These are phyloP conservation scores for Coprinellus aureogranulatus DNA, from an alignment of 768 basidiomycete genomes.

Conservation along the genomic window DNA sequence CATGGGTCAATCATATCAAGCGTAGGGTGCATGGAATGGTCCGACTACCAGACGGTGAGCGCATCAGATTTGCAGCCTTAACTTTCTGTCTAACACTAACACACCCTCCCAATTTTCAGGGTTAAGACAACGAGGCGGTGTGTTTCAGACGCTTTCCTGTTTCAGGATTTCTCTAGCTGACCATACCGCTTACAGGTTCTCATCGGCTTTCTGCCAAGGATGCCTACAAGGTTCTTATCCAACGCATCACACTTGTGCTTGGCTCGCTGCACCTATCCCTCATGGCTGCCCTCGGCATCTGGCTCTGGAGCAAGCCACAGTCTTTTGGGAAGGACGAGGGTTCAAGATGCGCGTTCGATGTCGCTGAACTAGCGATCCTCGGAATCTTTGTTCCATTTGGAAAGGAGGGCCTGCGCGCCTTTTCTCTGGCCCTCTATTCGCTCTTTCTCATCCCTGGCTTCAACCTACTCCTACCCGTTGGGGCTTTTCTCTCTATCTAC, in stretches of 20 bases:
- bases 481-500: conserved; percentile 13
- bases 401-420: conserved; percentile 4
- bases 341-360: background rate
- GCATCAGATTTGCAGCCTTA: too few species aligned
- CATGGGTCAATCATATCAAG: too few species aligned
- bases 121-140: too few species aligned
- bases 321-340: conserved; percentile 8
- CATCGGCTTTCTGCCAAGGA: too few species aligned
- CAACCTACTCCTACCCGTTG: conserved; percentile 17
- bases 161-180: too few species aligned
- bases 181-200: too few species aligned
- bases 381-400: background rate
- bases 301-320: conserved; percentile 16
- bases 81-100: too few species aligned
- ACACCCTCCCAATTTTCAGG: too few species aligned
- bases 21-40: too few species aligned
- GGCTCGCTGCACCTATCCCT: conserved; percentile 19
- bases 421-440: conserved; percentile 17
- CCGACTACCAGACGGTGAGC: too few species aligned
- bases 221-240: too few species aligned
- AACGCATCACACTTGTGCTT: conserved; percentile 14
- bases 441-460: conserved; percentile 19
- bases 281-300: conserved; percentile 18
- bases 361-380: background rate
- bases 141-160: too few species aligned